Evolutionary conservation across 2,329 filamentous ascomycete species (phyloP).

Genomic region (Fusarium denticulatum): DNA sequence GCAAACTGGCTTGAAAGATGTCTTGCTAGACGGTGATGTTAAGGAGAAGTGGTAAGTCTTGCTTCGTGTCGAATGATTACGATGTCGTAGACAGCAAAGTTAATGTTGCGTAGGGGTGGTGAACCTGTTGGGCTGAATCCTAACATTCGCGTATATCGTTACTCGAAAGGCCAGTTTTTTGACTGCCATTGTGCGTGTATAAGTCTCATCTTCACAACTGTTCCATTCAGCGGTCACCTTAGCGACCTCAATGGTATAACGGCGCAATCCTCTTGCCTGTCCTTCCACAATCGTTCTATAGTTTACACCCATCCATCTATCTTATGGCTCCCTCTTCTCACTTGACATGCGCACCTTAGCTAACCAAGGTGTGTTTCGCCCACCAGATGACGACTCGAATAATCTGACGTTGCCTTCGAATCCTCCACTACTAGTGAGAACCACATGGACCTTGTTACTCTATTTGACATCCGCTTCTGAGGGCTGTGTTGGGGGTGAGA

Average conservation of each 20-base stretch:
- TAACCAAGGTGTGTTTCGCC: neutral
- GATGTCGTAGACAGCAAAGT: constrained; percentile 13
- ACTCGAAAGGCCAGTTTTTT: constrained; percentile 87
- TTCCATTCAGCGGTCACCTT: neutral
- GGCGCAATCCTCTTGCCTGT: neutral
- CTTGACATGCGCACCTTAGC: neutral
- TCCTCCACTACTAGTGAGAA: constrained; percentile 54
- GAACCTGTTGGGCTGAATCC: constrained; percentile 85
- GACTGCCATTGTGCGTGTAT: constrained; percentile 81
- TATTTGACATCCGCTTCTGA: constrained; percentile 82
- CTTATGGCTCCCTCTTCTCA: neutral
- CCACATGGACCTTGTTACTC: constrained; percentile 90
- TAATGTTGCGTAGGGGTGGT: constrained; percentile 73
- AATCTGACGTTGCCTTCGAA: constrained; percentile 64
- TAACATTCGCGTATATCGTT: constrained; percentile 90
- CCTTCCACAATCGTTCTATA: neutral
- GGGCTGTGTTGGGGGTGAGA: constrained; percentile 86
- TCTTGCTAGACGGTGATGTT: constrained; percentile 56
- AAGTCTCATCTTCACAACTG: neutral
- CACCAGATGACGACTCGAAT: constrained; percentile 86
- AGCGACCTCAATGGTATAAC: neutral
- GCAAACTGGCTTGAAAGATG: constrained; percentile 76
- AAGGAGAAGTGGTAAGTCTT: constrained; percentile 57
- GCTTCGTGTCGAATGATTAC: neutral
- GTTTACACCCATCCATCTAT: neutral